phyloP scores from a whole-genome alignment of 2,329 filamentous ascomycete species.

The Zarea fungicola region DNA sequence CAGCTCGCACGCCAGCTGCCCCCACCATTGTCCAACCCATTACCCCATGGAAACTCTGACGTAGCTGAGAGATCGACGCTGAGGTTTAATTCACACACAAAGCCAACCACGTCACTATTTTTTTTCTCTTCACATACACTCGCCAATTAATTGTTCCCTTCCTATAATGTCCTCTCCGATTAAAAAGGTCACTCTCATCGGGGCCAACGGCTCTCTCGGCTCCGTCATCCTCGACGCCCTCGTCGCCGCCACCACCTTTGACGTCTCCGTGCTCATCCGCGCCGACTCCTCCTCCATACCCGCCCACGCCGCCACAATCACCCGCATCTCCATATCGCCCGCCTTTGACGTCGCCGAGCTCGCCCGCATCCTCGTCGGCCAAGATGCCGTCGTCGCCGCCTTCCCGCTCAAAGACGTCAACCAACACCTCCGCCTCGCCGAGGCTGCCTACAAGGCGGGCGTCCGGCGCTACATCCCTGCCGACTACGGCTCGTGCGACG shows the following conservation, averaged over 20 bases:
- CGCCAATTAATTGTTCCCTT: neutral
- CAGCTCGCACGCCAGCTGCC: too few species aligned
- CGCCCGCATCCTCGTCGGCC: conserved; percentile 42
- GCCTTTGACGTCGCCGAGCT: conserved; percentile 32
- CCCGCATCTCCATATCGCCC: conserved; percentile 23
- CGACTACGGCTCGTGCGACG: conserved; percentile 45
- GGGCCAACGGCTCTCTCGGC: conserved; percentile 36
- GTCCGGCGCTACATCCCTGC: conserved; percentile 58
- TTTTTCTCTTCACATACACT: neutral
- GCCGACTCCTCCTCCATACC: conserved; percentile 25
- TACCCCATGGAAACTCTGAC: conserved; percentile 12
- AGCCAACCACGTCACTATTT: neutral
- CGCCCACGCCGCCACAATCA: conserved; percentile 18
- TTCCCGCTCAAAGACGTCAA: conserved; percentile 39
- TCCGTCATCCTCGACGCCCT: conserved; percentile 33
- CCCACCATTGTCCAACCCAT: conserved; percentile 2
- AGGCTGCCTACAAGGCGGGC: conserved; percentile 54
- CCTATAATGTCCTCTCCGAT: conserved; percentile 16
- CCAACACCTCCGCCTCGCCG: conserved; percentile 42
- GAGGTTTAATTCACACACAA: too few species aligned
- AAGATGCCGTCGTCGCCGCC: conserved; percentile 50
- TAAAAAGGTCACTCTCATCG: conserved; percentile 30
- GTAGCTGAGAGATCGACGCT: too few species aligned
- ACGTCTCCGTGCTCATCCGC: conserved; percentile 52
- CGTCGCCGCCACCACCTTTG: conserved; percentile 34